Evolutionary conservation across 257 asterid genomes (phyloP), one percentile per base, ranked within the genome.

Genomic region (Solanum etuberosum): DNA sequence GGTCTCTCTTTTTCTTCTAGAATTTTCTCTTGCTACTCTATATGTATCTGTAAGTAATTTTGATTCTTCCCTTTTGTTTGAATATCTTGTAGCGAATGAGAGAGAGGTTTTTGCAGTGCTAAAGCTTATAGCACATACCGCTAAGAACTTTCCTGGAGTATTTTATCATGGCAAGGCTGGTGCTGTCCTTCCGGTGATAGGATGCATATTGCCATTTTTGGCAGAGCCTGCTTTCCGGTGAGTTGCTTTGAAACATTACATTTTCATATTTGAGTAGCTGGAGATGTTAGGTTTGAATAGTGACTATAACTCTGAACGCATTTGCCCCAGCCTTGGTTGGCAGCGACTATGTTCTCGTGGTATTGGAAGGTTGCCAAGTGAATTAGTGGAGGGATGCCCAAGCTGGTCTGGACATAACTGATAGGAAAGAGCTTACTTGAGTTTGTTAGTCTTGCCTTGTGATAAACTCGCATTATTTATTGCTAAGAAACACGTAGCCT

Each of bases 51-150:
- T 15, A 61, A 46, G 34, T 37, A 5, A 42, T 34, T 59, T 16
- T 32, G n/a, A 43, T 23, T 42, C 31, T 57, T 72, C 51, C 29
- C 25, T 57, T 25, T 20, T 76, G 32, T 29, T 84, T 9, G 1
- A 21, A 46, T 74, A 21, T 13, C 9, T 31, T 85, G 83, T 88
- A 95, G 98, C 94, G 25, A 94, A 92, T 63, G 98, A 95, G 90
- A 90, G 98, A 84, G 98, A 95, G 87, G 98, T 93, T 83, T 83
- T 92, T 88, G 98, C 98, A 3, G 93, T 94, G 72, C 93, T 97
- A 38, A 94, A 90, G 89, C 92, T 97, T 21, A 76, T 95, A 90
- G 87, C 96, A n/a, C 91, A 91, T 86, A 93, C 96, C 1, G 97
- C 98, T 31, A 97, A 92, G 93, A 92, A 86, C 90, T 92, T 94